phyloP scores from a whole-genome alignment of 768 basidiomycete species.

The Chalciporus piperatus region DNA sequence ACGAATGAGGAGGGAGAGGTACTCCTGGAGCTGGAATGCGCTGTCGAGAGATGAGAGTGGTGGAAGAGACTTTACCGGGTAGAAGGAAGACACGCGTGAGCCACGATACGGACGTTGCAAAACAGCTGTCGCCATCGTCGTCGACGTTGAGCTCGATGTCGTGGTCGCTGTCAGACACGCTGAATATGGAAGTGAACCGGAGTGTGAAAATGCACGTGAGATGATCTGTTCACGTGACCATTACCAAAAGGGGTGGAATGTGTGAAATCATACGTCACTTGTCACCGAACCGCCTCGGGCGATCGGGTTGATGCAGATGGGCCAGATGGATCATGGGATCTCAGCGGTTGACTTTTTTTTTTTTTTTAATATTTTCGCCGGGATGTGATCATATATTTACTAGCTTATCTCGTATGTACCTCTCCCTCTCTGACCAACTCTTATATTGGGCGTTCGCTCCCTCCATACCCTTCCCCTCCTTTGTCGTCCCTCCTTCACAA shows the following conservation, averaged over 20 bases:
- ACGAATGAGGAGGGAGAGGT: conserved; percentile 84
- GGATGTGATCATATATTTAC: background rate
- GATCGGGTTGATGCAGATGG: too few species aligned
- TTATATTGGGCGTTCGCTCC: conserved; percentile 12
- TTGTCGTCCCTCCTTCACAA: conserved; percentile 10
- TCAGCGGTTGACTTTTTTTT: conserved; percentile 1
- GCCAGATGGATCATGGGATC: too few species aligned
- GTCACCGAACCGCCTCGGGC: too few species aligned
- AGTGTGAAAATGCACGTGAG: conserved; percentile 15
- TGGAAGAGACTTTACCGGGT: conserved; percentile 69
- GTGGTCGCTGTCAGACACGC: background rate
- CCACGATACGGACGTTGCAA: conserved; percentile 72
- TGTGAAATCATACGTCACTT: background rate
- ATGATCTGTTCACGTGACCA: background rate
- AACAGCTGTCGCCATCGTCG: conserved; percentile 34
- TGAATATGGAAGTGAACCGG: conserved; percentile 2
- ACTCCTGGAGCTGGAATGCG: conserved; percentile 93
- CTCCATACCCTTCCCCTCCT: background rate
- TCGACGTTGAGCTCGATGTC: conserved; percentile 8
- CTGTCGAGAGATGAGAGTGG: conserved; percentile 76
- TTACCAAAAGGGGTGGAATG: background rate
- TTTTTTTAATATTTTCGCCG: background rate
- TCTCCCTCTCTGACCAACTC: background rate
- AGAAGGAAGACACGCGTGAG: conserved; percentile 76
- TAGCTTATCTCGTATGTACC: conserved; percentile 3